Evolutionary conservation across 2,329 filamentous ascomycete species (phyloP).

Genomic region (Fusarium pseudograminearum): DNA sequence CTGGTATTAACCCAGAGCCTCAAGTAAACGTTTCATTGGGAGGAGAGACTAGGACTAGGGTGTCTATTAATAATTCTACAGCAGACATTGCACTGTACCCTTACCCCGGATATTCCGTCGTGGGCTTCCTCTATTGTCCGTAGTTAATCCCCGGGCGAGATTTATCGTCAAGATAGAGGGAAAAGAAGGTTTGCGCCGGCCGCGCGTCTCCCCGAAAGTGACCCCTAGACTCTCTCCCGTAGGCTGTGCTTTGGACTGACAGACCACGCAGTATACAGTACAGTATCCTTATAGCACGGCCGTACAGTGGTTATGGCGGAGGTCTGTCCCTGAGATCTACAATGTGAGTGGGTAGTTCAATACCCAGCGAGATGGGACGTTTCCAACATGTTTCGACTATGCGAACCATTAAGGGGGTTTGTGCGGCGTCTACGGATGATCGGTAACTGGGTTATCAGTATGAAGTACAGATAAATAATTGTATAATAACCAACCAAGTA

Average conservation of each 20-base stretch:
- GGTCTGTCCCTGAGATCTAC: background rate
- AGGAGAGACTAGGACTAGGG: background rate
- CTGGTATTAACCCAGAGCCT: background rate
- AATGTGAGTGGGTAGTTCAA: background rate
- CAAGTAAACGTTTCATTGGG: conserved; percentile 10
- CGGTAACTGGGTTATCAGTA: background rate
- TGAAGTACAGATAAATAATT: background rate
- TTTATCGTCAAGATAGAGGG: background rate
- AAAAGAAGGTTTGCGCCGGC: conserved; percentile 6
- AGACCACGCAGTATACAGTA: background rate
- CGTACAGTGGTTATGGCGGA: background rate
- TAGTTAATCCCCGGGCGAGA: background rate
- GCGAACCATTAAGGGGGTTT: conserved; percentile 13
- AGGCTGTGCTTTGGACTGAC: background rate
- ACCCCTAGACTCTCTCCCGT: background rate
- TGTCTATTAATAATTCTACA: conserved; percentile 8
- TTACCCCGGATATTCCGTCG: conserved; percentile 3
- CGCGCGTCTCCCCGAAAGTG: conserved; percentile 16
- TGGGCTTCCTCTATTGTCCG: background rate
- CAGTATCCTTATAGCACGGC: background rate
- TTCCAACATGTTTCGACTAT: conserved; percentile 23
- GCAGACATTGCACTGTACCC: background rate
- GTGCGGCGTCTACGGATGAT: conserved; percentile 13
- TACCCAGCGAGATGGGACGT: background rate
- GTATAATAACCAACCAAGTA: background rate